These are phyloP conservation scores for Datura wrightii DNA, from an alignment of 257 asterid species.

Conservation along the genomic window DNA sequence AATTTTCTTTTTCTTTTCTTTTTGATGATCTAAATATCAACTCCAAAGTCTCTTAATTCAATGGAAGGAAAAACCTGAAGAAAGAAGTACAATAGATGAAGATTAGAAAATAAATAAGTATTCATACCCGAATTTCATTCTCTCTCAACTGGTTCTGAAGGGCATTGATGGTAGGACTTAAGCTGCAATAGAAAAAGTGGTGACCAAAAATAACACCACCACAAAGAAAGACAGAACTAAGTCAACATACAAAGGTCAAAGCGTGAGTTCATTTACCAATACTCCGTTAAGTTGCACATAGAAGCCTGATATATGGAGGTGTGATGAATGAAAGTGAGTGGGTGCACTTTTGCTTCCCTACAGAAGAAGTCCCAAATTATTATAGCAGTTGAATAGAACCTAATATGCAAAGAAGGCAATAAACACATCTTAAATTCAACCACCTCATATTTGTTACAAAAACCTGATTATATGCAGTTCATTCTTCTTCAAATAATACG, in stretches of 20 bases:
- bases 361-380: slow-evolving; percentile 28
- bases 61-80: too few relatives aligned
- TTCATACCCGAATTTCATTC: slow-evolving; percentile 79
- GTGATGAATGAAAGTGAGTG: slow-evolving; percentile 85
- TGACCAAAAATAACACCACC: slow-evolving; percentile 32
- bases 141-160: slow-evolving; percentile 90
- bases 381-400: neutral
- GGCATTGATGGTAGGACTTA: slow-evolving; percentile 81
- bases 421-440: neutral
- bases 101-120: neutral
- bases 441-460: slow-evolving; percentile 73
- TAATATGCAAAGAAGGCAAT: neutral
- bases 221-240: neutral
- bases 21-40: neutral
- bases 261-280: slow-evolving; percentile 56
- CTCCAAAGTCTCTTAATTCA: neutral
- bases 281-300: slow-evolving; percentile 46
- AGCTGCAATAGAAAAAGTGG: slow-evolving; percentile 55
- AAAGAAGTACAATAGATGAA: too few relatives aligned
- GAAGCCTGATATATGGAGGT: slow-evolving; percentile 87
- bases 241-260: neutral
- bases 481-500: slow-evolving; percentile 80
- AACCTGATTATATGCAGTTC: slow-evolving; percentile 75
- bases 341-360: slow-evolving; percentile 83
- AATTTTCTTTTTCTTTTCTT: too few relatives aligned